Percentiles rank a stretch among this genome's conserved stretches.
These are phyloP conservation scores for Starmerella cellae DNA, from an alignment of 805 yeast genomes.

Conservation along the genomic window DNA sequence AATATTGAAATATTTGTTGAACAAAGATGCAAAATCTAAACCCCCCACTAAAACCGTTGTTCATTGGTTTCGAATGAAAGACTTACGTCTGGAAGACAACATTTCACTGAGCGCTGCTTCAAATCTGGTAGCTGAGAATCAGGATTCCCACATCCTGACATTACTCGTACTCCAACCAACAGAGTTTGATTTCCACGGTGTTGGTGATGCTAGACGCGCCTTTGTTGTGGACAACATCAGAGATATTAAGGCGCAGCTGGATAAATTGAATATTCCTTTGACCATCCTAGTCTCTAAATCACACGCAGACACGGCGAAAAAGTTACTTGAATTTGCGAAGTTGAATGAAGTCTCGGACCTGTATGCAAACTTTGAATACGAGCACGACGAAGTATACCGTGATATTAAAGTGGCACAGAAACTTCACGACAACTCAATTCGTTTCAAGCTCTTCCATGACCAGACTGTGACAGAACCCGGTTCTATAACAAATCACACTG, in stretches of 20 bases:
- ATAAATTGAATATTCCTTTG: conserved; percentile 30
- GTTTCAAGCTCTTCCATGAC: conserved; percentile 29
- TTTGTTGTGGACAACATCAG: conserved; percentile 30
- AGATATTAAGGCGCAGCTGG: conserved; percentile 26
- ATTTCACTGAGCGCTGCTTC: conserved; percentile 31
- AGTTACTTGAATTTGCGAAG: conserved; percentile 21
- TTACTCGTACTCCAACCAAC: conserved; percentile 33
- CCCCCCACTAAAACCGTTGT: conserved; percentile 19
- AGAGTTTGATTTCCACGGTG: conserved; percentile 33
- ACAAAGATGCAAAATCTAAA: not conserved
- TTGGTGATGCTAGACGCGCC: conserved; percentile 33
- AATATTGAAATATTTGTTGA: conserved; percentile 3
- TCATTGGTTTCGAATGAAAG: conserved; percentile 37
- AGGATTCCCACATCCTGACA: conserved; percentile 29
- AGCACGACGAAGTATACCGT: conserved; percentile 34
- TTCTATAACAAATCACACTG: conserved; percentile 27
- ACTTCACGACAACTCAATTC: conserved; percentile 18
- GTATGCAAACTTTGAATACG: conserved; percentile 33
- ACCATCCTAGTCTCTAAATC: conserved; percentile 1
- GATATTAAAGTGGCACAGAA: conserved; percentile 19
- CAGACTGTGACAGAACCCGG: conserved; percentile 35
- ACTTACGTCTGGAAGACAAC: conserved; percentile 36
- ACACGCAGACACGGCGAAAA: conserved; percentile 1
- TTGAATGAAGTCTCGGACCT: conserved; percentile 25
- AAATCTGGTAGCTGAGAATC: conserved; percentile 24